These are phyloP conservation scores for Wallemia hederae DNA, from an alignment of 1,284 basidiomycete genomes.

Conservation along the genomic window DNA sequence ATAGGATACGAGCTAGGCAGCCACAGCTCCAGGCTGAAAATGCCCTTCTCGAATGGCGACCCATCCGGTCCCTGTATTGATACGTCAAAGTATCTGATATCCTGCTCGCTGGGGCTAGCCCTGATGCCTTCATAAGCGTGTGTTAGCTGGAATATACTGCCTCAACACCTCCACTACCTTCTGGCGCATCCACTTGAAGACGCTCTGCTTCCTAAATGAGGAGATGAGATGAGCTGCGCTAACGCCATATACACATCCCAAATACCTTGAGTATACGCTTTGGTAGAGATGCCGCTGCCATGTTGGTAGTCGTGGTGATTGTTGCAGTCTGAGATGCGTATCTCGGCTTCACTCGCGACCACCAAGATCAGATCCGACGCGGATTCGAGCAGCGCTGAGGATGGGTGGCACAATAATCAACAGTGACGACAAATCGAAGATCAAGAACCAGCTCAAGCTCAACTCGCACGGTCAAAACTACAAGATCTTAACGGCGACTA, in stretches of 20 bases:
- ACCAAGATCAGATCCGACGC: too few relatives aligned
- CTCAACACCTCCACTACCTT: not conserved
- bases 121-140: conserved; percentile 33
- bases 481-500: not conserved
- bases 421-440: not conserved
- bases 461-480: not conserved
- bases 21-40: conserved; percentile 87
- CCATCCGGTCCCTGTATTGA: conserved; percentile 78
- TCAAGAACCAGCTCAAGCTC: not conserved
- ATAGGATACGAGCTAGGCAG: conserved; percentile 97
- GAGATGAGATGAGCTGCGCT: not conserved
- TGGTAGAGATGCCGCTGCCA: not conserved
- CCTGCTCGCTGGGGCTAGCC: conserved; percentile 82
- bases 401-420: not conserved
- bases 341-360: too few relatives aligned
- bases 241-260: not conserved
- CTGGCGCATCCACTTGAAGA: not conserved
- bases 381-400: not conserved
- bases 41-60: conserved; percentile 77
- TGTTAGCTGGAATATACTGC: too few relatives aligned
- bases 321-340: too few relatives aligned
- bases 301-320: not conserved
- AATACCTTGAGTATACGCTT: not conserved
- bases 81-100: conserved; percentile 94
- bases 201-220: not conserved